Conservation (phyloP, 2,329 filamentous ascomycete genomes). For the Penicillium sp. region DNA sequence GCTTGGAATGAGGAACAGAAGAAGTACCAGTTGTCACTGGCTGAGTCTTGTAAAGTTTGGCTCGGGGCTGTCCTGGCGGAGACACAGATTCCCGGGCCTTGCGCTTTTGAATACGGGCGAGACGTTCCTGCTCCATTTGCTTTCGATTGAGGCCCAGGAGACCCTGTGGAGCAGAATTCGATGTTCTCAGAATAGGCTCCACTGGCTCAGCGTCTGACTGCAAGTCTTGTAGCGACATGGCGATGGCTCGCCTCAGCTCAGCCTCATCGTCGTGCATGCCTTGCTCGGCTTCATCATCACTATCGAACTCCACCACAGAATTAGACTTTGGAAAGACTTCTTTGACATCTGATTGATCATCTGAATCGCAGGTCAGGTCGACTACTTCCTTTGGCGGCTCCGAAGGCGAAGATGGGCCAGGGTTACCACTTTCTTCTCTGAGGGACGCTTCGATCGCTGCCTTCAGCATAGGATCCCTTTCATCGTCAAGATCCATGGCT, state of each 20-base stretch:
- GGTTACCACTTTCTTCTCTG: background rate
- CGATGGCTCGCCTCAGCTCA: constrained; percentile 37
- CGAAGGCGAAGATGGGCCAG: background rate
- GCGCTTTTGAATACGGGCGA: constrained; percentile 66
- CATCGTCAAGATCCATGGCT: background rate
- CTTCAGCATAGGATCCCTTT: background rate
- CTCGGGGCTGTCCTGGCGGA: constrained; percentile 22
- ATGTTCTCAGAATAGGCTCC: background rate
- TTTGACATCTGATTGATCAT: constrained; percentile 26
- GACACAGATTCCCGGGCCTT: constrained; percentile 44
- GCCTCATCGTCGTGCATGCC: constrained; percentile 29
- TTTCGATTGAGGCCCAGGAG: constrained; percentile 68
- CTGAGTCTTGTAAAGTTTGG: constrained; percentile 25
- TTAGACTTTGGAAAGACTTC: constrained; percentile 29
- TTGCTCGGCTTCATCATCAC: constrained; percentile 16
- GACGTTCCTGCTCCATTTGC: constrained; percentile 81
- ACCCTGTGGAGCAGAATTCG: constrained; percentile 22
- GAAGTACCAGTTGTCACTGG: background rate
- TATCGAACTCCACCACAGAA: constrained; percentile 28
- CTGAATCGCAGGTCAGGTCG: constrained; percentile 36
- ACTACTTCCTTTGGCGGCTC: constrained; percentile 18
- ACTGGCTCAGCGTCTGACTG: background rate
- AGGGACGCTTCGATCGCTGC: constrained; percentile 8
- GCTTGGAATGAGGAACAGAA: background rate
- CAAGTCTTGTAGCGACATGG: constrained; percentile 23